phyloP scores from a whole-genome alignment of 345 rosid species.

The Isatis tinctoria region DNA sequence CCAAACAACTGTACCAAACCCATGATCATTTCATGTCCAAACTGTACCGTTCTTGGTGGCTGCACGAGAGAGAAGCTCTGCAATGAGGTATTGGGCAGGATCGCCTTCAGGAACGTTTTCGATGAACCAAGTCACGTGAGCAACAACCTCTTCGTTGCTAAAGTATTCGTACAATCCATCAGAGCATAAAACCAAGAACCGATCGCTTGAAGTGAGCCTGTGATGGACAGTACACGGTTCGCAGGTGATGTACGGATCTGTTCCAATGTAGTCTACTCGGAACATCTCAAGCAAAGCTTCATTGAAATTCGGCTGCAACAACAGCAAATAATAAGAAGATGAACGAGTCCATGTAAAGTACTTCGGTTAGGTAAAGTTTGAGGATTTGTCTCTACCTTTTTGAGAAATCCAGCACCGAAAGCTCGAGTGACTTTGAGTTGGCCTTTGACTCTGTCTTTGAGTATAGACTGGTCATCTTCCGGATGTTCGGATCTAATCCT shows the following conservation, averaged over 20 bases:
- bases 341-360: not conserved
- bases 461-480: slow-evolving; percentile 70
- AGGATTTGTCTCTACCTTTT: slow-evolving; percentile 57
- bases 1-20: not conserved
- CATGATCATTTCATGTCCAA: not conserved
- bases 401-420: slow-evolving; percentile 90
- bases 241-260: slow-evolving; percentile 72
- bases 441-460: slow-evolving; percentile 91
- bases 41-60: slow-evolving; percentile 85
- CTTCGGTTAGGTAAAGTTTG: not conserved
- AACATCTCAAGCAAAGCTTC: slow-evolving; percentile 86
- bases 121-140: slow-evolving; percentile 95
- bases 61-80: slow-evolving; percentile 90
- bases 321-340: not conserved
- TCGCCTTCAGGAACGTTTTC: slow-evolving; percentile 97
- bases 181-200: slow-evolving; percentile 84
- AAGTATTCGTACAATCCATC: slow-evolving; percentile 95
- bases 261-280: slow-evolving; percentile 65
- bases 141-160: slow-evolving; percentile 94
- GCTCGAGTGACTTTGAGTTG: slow-evolving; percentile 94
- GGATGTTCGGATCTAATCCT: slow-evolving; percentile 85
- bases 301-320: slow-evolving; percentile 73
- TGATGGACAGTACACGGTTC: slow-evolving; percentile 74
- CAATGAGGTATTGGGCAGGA: slow-evolving; percentile 93
- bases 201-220: slow-evolving; percentile 79